These are phyloP conservation scores for Globisporangium emineosum DNA, from an alignment of 352 stramenopile species.

Conservation along the genomic window DNA sequence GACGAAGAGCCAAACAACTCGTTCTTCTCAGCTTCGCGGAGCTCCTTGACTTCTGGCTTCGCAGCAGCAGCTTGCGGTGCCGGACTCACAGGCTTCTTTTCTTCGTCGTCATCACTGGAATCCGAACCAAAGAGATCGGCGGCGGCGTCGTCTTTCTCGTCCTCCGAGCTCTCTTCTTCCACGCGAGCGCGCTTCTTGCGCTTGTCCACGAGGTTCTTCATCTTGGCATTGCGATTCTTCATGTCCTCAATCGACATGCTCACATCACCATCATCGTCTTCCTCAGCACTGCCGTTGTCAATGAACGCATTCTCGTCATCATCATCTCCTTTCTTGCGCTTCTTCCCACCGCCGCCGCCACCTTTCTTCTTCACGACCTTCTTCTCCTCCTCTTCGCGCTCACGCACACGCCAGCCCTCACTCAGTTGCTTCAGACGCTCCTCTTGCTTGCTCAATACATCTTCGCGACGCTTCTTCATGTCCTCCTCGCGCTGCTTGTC, in stretches of 20 bases:
- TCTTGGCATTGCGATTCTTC: constrained; percentile 86
- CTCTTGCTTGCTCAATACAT: constrained; percentile 78
- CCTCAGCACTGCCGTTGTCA: constrained; percentile 26
- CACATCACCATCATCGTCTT: constrained; percentile 53
- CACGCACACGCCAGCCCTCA: constrained; percentile 78
- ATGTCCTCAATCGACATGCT: constrained; percentile 88
- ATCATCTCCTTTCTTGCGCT: constrained; percentile 61
- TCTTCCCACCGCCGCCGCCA: constrained; percentile 37
- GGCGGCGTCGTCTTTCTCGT: constrained; percentile 49
- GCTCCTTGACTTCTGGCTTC: constrained; percentile 17
- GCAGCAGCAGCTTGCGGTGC: constrained; percentile 1
- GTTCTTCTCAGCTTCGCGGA: constrained; percentile 67
- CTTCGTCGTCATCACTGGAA: constrained; percentile 52
- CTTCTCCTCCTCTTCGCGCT: constrained; percentile 82
- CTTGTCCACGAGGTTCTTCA: constrained; percentile 86
- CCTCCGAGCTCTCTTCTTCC: constrained; percentile 54
- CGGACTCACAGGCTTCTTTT: constrained; percentile 1
- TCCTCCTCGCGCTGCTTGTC: constrained; percentile 55
- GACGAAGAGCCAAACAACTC: constrained; percentile 85
- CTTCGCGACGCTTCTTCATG: constrained; percentile 51
- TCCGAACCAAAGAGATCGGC: constrained; percentile 82
- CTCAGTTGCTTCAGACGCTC: constrained; percentile 80
- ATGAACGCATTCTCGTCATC: constrained; percentile 32
- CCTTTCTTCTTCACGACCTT: constrained; percentile 71
- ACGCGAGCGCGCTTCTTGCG: constrained; percentile 65